Percentiles rank a stretch among this genome's conserved stretches.
Evolutionary conservation across 441 rosid genomes (phyloP).

Genomic region (Adansonia grandidieri): DNA sequence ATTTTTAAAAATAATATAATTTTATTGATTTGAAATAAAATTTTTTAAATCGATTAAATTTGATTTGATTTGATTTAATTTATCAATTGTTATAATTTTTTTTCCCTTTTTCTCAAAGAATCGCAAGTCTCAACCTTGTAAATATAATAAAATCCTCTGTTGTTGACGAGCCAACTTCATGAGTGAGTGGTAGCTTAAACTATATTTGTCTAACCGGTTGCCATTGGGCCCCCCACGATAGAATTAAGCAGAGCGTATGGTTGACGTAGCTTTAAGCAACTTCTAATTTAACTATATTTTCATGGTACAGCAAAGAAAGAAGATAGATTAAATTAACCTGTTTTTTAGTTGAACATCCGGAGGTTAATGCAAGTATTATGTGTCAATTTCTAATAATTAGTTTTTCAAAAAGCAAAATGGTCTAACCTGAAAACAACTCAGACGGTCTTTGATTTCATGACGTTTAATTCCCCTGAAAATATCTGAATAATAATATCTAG

Average conservation of each 20-base stretch:
- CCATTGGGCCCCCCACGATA: background rate
- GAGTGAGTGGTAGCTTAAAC: background rate
- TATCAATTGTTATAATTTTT: too few species aligned
- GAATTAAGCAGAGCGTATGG: background rate
- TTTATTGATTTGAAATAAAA: too few species aligned
- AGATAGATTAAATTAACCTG: background rate
- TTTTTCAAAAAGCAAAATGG: background rate
- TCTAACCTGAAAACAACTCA: conserved; percentile 30
- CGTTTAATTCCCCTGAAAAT: background rate
- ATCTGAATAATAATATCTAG: background rate
- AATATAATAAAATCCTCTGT: too few species aligned
- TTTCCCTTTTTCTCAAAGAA: too few species aligned
- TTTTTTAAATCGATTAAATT: too few species aligned
- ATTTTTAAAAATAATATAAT: too few species aligned
- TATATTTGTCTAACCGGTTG: background rate
- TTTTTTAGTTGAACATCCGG: background rate
- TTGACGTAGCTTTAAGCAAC: background rate
- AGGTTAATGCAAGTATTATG: background rate
- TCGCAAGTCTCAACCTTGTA: too few species aligned
- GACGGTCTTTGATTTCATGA: background rate
- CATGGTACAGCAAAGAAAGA: background rate
- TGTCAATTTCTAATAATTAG: background rate
- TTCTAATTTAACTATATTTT: background rate
- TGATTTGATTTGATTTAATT: too few species aligned
- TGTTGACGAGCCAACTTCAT: background rate